Evolutionary conservation across 2,329 filamentous ascomycete genomes (phyloP), one percentile per base, ranked within the genome.

Genomic region (Fusarium cyanostomum): DNA sequence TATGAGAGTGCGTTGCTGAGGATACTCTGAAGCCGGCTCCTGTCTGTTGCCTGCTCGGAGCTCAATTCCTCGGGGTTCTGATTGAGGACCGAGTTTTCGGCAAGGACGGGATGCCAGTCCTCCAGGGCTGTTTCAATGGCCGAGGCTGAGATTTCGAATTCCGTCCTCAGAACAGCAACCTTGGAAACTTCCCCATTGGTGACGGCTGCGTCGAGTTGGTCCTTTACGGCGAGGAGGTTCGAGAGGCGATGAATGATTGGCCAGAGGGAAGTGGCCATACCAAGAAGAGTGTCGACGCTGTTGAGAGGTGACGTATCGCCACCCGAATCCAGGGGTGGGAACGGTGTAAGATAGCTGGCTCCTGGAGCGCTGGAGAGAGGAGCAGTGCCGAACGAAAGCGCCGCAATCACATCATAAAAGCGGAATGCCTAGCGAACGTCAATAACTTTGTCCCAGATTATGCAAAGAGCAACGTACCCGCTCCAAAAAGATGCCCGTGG

Each of bases 351-450:
- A 21, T 80, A 78, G 13, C 79, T 79, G 6, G 79, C 77, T 11
- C 80, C 79, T 3, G 83, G 80, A 4, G 82, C 78, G 11, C 77
- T 80, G 2, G 84, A 83, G 11, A 87, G 77, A 2, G 86, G 85
- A 5, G 84, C 78, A 11, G 83, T 86, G 52, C 85, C 85, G 46
- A 88, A 81, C 0, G 86, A 89, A 27, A 89, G 75, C 2, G 86
- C 86, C 7, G 86, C 82, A 53, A 88, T 88, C 18, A 89, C 86
- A 69, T 89, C 86, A 73, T 89, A 88, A 66, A 88, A 89, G 7
- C 84, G 82, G 65, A 89, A 89, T 2, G 86, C 85, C 86, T 88
- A 52, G 27, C 30, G 21, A 15, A 12, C 12, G 21, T 56, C 21
- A 56, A 16, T 9, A 26, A 26, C 45, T 34, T 26, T n/a, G 35